Base-by-base conservation (phyloP, 805 yeast genomes). In the Cyberlindnera euphorbiiphila region DNA sequence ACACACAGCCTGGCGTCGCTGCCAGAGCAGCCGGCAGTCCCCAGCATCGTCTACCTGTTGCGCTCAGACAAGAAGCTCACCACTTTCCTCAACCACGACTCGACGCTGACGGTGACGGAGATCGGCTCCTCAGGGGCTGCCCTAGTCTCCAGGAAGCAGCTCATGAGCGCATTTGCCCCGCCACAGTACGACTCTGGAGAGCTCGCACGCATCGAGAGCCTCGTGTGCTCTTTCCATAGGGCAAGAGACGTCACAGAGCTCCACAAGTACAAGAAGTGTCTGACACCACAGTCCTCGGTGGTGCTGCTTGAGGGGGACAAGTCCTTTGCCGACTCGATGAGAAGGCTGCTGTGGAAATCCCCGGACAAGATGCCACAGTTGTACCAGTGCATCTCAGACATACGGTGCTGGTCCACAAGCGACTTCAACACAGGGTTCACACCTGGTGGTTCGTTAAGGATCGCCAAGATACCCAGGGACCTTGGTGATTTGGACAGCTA, bases 221-320 rank as follows among this genome's bases (percentile, higher is more conserved):
- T 53, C 33, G 34, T 53, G 11, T 26, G 49, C 25, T 47, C 52
- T 2, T 39, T 46, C 22, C 29, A 25, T 9, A 40, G 43, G 21
- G 38, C 43, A 5, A 34, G 41, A n/a, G 50, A 43, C 26, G 38
- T 50, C 5, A 43, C 38, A 11, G 50, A 41, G 14, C 15, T 53
- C 12, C 16, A 34, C 18, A 31, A 38, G 23, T 53, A 51, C 36
- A 51, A 43, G 37, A 37, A 38, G 29, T 47, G 50, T 32, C 18
- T 53, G 24, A 33, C 66, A 34, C 56, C 65, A 12, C 53, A 63
- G 3, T 71, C 89, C 1, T 78, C 76, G 39, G 57, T 88, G 3
- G 46, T 89, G 30, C 57, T 89, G 16, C 50, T 89, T 12, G 59
- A 65, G n/a, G 94, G 86, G 39, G 86, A 85, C 54, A 91, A 88